phyloP scores from a whole-genome alignment of 306 rosid species.

The Quercus wislizeni region DNA sequence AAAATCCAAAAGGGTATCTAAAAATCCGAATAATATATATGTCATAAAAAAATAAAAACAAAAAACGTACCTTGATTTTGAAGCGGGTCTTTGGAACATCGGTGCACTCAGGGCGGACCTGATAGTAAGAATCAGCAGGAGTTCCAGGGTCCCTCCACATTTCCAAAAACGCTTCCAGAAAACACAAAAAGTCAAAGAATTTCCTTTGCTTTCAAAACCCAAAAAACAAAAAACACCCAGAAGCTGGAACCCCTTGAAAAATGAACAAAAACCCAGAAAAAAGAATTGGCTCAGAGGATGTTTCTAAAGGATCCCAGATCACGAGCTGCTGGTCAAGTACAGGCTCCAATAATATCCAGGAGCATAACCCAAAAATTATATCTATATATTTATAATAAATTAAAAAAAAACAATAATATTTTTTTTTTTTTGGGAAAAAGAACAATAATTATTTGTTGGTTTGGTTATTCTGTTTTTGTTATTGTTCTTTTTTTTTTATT shows the following conservation, averaged over 20 bases:
- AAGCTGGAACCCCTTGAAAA: conserved; percentile 43
- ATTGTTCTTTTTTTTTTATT: too few species aligned
- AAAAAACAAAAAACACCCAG: conserved; percentile 13
- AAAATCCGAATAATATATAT: background rate
- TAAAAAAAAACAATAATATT: too few species aligned
- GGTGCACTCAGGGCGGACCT: conserved; percentile 87
- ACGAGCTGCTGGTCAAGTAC: conserved; percentile 4
- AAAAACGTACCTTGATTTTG: conserved; percentile 65
- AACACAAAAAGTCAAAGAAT: background rate
- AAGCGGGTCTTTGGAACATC: conserved; percentile 86
- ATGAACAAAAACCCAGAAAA: conserved; percentile 42
- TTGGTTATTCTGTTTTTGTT: too few species aligned
- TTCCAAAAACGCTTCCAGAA: conserved; percentile 32
- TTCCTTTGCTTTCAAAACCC: conserved; percentile 3
- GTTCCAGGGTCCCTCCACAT: conserved; percentile 90
- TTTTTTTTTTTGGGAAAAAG: too few species aligned
- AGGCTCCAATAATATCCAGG: too few species aligned
- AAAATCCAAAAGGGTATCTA: background rate
- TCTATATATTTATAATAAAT: too few species aligned
- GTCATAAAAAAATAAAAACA: background rate
- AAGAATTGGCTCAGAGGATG: conserved; percentile 18
- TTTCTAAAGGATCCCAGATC: conserved; percentile 45
- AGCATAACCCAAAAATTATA: too few species aligned
- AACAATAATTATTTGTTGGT: too few species aligned
- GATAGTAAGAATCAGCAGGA: conserved; percentile 92